Evolutionary conservation across 2,329 filamentous ascomycete species (phyloP).

Genomic region (Phoma sp.): DNA sequence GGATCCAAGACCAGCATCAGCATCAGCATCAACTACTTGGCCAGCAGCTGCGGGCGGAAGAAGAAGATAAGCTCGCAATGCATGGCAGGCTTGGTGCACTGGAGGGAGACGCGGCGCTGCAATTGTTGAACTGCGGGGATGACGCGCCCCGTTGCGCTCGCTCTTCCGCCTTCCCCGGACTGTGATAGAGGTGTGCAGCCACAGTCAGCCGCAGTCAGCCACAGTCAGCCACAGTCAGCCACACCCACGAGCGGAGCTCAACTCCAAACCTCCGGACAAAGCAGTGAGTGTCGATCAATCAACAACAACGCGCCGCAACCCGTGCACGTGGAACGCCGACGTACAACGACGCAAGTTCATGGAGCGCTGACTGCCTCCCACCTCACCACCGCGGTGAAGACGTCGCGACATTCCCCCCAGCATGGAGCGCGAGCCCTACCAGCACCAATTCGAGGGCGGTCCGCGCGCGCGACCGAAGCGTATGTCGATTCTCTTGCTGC

Average conservation of each 20-base stretch:
- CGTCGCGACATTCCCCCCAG: neutral
- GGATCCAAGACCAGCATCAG: neutral
- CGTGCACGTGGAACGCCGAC: too few relatives aligned
- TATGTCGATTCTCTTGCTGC: constrained; percentile 15
- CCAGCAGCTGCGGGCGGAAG: constrained; percentile 7
- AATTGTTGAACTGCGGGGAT: constrained; percentile 15
- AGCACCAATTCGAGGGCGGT: constrained; percentile 42
- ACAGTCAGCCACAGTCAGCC: neutral
- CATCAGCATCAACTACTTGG: constrained; percentile 5
- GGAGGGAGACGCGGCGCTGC: neutral
- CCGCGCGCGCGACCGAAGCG: constrained; percentile 46
- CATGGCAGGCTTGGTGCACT: constrained; percentile 19
- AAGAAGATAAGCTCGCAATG: neutral
- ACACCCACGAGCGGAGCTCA: neutral
- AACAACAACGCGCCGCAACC: too few relatives aligned
- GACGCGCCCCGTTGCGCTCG: neutral
- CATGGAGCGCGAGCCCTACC: constrained; percentile 49
- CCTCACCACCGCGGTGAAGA: constrained; percentile 2
- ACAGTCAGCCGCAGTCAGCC: neutral
- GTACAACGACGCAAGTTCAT: neutral
- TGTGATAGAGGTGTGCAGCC: too few relatives aligned
- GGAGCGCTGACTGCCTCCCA: neutral
- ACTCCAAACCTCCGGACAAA: constrained; percentile 1
- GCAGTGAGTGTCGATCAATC: neutral
- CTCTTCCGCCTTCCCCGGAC: neutral